Evolutionary conservation across 257 asterid genomes (phyloP).

Genomic region (Nicotiana tomentosiformis): DNA sequence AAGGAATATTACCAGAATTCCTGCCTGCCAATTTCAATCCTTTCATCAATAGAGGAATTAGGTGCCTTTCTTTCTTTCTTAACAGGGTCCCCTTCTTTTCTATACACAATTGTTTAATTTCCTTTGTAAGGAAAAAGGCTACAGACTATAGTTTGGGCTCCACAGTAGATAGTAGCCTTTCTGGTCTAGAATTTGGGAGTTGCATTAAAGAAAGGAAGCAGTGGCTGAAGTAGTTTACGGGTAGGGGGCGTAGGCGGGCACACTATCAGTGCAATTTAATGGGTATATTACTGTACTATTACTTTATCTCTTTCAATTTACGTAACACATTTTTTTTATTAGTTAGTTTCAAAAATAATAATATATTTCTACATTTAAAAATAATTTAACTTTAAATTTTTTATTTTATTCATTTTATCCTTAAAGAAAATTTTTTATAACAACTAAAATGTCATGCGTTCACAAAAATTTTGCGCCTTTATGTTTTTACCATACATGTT

Average conservation of each 20-base stretch:
- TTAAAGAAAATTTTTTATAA: too few species aligned
- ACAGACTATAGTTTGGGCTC: neutral
- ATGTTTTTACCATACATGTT: too few species aligned
- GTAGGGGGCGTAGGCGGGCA: neutral
- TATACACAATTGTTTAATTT: neutral
- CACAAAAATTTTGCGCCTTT: too few species aligned
- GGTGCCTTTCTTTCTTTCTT: constrained; percentile 4
- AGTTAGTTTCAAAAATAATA: too few species aligned
- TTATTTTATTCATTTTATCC: too few species aligned
- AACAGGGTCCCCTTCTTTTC: neutral
- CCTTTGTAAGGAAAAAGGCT: neutral
- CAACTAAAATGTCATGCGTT: too few species aligned
- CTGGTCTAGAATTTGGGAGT: neutral
- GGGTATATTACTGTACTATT: too few species aligned
- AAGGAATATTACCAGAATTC: constrained; percentile 3
- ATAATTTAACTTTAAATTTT: too few species aligned
- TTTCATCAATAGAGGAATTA: constrained; percentile 6
- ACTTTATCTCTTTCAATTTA: too few species aligned
- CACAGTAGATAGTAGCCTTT: neutral
- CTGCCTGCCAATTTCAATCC: neutral
- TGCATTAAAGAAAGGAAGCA: neutral
- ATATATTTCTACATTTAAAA: too few species aligned
- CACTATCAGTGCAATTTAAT: neutral
- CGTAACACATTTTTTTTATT: too few species aligned
- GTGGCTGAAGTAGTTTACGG: neutral